phyloP scores from a whole-genome alignment of 768 basidiomycete species.

The Glaciozyma antarctica region DNA sequence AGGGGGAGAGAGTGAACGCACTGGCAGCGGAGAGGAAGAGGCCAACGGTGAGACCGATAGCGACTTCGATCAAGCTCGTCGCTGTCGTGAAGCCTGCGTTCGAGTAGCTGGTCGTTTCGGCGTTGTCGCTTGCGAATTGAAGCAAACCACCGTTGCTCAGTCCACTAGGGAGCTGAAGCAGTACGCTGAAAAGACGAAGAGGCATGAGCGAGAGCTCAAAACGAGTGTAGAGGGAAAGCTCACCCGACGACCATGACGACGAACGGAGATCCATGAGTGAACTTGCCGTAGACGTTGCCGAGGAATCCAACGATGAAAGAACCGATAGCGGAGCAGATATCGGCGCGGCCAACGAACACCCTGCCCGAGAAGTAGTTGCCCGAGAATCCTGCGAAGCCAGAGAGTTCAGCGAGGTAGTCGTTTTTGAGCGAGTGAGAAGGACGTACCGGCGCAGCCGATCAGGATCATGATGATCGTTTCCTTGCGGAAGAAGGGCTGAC shows the following conservation, averaged over 20 bases:
- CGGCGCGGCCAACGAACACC: conserved; percentile 37
- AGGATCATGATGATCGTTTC: conserved; percentile 43
- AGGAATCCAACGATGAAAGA: conserved; percentile 73
- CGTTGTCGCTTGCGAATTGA: conserved; percentile 50
- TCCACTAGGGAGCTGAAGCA: conserved; percentile 77
- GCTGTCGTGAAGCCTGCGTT: conserved; percentile 64
- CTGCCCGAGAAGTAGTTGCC: conserved; percentile 61
- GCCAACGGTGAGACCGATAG: conserved; percentile 70
- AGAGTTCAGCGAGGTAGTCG: too few relatives aligned
- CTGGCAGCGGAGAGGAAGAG: conserved; percentile 62
- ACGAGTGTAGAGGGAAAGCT: not conserved
- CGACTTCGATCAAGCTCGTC: conserved; percentile 63
- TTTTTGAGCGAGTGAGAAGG: not conserved
- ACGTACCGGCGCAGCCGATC: conserved; percentile 21
- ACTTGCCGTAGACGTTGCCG: conserved; percentile 65
- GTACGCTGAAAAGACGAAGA: conserved; percentile 41
- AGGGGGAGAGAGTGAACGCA: not conserved
- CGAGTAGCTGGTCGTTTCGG: conserved; percentile 44
- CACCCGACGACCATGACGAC: conserved; percentile 66
- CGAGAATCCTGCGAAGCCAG: conserved; percentile 54
- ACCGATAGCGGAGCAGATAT: conserved; percentile 69
- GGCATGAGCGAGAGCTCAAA: conserved; percentile 14
- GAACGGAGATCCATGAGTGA: conserved; percentile 65
- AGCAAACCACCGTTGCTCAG: conserved; percentile 70
- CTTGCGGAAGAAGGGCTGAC: conserved; percentile 41